Percentiles rank a stretch among this genome's conserved stretches.
Conservation (phyloP, 495 filamentous ascomycete genomes). For the Tuber aestivum region DNA sequence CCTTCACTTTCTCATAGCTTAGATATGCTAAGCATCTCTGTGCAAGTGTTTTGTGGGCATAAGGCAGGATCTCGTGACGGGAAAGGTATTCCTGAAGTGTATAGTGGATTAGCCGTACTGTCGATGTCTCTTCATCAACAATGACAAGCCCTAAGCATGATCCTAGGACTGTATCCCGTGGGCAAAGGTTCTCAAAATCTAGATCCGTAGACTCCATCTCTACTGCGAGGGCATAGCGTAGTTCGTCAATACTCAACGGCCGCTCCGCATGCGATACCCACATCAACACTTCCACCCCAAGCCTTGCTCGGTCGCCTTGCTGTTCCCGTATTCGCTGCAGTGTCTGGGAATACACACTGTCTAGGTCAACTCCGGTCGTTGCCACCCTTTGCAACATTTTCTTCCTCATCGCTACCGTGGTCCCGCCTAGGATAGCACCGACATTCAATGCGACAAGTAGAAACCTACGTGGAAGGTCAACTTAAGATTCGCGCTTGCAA, state of each 20-base stretch:
- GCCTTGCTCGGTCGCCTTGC: neutral
- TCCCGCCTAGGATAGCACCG: neutral
- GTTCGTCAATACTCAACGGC: neutral
- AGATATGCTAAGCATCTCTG: neutral
- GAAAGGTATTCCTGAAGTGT: neutral
- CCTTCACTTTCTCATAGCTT: neutral
- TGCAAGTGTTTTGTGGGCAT: neutral
- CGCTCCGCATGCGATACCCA: neutral
- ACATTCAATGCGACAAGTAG: neutral
- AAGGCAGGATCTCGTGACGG: neutral
- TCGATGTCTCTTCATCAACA: neutral
- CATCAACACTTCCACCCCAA: neutral
- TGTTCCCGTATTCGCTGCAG: neutral
- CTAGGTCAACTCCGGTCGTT: neutral
- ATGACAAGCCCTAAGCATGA: neutral
- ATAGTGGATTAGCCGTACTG: neutral
- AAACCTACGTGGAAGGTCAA: neutral
- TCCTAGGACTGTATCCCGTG: too few relatives aligned
- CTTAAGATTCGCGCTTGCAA: neutral
- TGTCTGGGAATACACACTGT: neutral
- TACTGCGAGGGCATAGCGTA: neutral
- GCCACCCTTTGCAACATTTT: neutral
- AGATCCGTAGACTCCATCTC: neutral
- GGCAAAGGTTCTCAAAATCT: neutral
- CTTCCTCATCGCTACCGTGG: neutral